Evolutionary conservation across 495 filamentous ascomycete genomes (phyloP).

Genomic region (Neurospora intermedia): DNA sequence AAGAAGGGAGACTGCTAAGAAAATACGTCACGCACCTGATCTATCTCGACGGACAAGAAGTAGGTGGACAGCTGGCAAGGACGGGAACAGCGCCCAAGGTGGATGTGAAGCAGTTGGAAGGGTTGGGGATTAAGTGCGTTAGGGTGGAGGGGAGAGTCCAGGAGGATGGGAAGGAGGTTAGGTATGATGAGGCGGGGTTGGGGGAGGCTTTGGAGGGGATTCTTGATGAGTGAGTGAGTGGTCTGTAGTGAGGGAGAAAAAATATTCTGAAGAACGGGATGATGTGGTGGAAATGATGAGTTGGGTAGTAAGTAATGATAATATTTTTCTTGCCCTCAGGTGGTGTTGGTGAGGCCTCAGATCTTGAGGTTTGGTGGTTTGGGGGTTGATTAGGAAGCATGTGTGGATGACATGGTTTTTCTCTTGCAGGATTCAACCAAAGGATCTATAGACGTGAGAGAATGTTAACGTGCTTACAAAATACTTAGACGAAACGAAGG

Average conservation of each 20-base stretch:
- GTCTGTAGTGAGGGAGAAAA: background rate
- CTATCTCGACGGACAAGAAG: constrained; percentile 58
- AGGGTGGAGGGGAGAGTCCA: constrained; percentile 62
- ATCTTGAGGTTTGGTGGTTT: background rate
- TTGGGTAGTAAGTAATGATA: background rate
- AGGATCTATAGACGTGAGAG: background rate
- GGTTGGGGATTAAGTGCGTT: constrained; percentile 65
- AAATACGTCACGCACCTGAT: constrained; percentile 76
- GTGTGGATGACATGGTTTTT: background rate
- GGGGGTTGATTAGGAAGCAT: background rate
- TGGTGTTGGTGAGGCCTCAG: background rate
- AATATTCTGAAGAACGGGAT: no score
- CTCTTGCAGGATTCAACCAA: background rate
- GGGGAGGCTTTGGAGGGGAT: constrained; percentile 69
- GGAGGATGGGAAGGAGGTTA: constrained; percentile 27
- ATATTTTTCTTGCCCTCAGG: background rate
- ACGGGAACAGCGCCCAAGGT: constrained; percentile 48
- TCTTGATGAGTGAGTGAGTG: constrained; percentile 35
- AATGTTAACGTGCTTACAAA: background rate
- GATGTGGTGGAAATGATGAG: background rate
- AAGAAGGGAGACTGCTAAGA: constrained; percentile 18
- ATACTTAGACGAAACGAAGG: background rate
- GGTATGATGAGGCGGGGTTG: constrained; percentile 70
- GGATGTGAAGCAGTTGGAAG: constrained; percentile 50
- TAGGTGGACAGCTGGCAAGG: background rate